phyloP scores from a whole-genome alignment of 2,329 filamentous ascomycete genomes.

The Ceratocystis smalleyi region DNA sequence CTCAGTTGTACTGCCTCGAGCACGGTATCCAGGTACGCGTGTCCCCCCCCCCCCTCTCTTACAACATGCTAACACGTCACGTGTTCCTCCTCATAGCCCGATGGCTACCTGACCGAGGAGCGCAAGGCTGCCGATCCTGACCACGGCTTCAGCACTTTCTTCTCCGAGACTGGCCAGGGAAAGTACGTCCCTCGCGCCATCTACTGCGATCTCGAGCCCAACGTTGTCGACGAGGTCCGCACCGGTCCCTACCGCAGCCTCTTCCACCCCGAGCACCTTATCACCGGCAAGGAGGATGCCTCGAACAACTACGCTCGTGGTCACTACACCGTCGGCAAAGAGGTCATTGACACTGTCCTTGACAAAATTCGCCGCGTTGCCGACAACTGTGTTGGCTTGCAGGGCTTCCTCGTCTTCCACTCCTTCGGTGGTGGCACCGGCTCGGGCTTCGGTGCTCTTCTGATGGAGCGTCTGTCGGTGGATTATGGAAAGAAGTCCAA shows the following conservation, averaged over 20 bases:
- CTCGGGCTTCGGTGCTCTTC: slow-evolving; percentile 91
- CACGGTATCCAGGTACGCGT: slow-evolving; percentile 88
- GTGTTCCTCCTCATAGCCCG: slow-evolving; percentile 46
- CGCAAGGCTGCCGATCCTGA: slow-evolving; percentile 86
- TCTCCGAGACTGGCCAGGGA: slow-evolving; percentile 97
- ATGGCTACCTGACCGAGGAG: slow-evolving; percentile 97
- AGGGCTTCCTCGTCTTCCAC: slow-evolving; percentile 99
- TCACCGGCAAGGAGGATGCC: slow-evolving; percentile 98
- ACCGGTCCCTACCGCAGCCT: slow-evolving; percentile 90
- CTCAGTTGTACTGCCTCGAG: slow-evolving; percentile 97
- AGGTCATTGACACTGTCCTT: slow-evolving; percentile 93
- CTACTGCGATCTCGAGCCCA: slow-evolving; percentile 99
- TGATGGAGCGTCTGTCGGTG: slow-evolving; percentile 97
- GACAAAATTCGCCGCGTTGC: slow-evolving; percentile 96
- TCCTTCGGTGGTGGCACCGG: slow-evolving; percentile 98
- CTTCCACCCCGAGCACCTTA: slow-evolving; percentile 98
- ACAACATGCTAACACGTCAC: neutral
- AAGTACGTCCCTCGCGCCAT: slow-evolving; percentile 98
- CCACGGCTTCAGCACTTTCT: slow-evolving; percentile 99
- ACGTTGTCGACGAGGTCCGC: slow-evolving; percentile 97
- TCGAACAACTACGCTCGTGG: slow-evolving; percentile 99
- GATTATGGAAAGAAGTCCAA: slow-evolving; percentile 99
- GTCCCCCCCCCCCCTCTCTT: neutral
- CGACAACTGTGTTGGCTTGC: slow-evolving; percentile 94
- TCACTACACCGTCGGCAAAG: slow-evolving; percentile 99